phyloP scores from a whole-genome alignment of 371 early-diverging fungal genomes.

The Lichtheimia ornata region DNA sequence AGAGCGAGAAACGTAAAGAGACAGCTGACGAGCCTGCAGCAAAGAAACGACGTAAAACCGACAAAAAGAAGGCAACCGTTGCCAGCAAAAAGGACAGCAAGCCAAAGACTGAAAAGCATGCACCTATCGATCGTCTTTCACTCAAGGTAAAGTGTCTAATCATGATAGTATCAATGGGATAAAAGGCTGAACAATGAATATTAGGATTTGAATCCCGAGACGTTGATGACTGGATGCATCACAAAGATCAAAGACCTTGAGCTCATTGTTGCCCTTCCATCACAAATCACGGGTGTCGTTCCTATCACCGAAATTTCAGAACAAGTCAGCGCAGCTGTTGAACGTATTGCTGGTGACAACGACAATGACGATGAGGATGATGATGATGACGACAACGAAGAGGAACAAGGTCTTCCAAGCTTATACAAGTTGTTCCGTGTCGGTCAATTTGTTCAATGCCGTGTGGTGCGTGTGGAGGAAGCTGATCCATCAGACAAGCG shows the following conservation, averaged over 20 bases:
- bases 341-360: constrained; percentile 63
- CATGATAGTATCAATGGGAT: neutral
- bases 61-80: constrained; percentile 32
- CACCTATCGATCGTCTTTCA: constrained; percentile 55
- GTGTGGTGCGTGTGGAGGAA: constrained; percentile 49
- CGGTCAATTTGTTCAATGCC: constrained; percentile 79
- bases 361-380: constrained; percentile 42
- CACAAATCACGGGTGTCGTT: constrained; percentile 76
- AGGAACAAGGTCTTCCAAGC: constrained; percentile 51
- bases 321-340: constrained; percentile 59
- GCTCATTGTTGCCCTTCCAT: constrained; percentile 75
- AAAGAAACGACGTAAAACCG: constrained; percentile 58
- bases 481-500: constrained; percentile 38
- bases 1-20: constrained; percentile 17
- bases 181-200: neutral
- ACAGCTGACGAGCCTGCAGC: constrained; percentile 36
- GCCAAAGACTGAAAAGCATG: constrained; percentile 37
- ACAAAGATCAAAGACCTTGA: constrained; percentile 80
- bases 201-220: constrained; percentile 71
- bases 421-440: constrained; percentile 61
- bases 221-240: constrained; percentile 77
- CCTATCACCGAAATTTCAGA: constrained; percentile 81
- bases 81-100: constrained; percentile 21
- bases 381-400: constrained; percentile 25
- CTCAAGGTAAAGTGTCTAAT: constrained; percentile 51